Conservation (phyloP, 2,329 filamentous ascomycete genomes). For the Dendryphion nanum region DNA sequence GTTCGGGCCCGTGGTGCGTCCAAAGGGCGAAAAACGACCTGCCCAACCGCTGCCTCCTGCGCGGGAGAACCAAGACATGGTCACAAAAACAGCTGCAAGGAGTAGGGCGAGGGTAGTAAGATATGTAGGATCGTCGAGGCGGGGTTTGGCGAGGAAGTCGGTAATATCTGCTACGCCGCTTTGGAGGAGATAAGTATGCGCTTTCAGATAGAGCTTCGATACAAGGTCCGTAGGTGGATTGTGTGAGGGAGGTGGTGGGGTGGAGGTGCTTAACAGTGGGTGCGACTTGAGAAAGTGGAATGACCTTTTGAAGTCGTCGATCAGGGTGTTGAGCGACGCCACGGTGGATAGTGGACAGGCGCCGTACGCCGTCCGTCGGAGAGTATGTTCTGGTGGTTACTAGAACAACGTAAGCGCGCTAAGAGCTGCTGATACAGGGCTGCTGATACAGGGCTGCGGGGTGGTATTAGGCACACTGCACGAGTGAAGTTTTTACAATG, state of each 20-base stretch:
- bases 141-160: constrained; percentile 27
- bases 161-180: constrained; percentile 17
- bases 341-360: constrained; percentile 29
- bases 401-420: constrained; percentile 9
- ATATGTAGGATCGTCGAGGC: constrained; percentile 33
- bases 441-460: too few species aligned
- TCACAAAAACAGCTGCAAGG: constrained; percentile 42
- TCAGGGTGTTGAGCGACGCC: constrained; percentile 32
- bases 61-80: constrained; percentile 50
- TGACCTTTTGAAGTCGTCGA: constrained; percentile 38
- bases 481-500: too few species aligned
- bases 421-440: too few species aligned
- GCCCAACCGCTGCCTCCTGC: constrained; percentile 39
- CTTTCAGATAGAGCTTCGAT: constrained; percentile 10
- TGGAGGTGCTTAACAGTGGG: constrained; percentile 24
- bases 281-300: constrained; percentile 33
- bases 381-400: too few species aligned
- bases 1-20: constrained; percentile 42
- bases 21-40: constrained; percentile 51
- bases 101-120: constrained; percentile 31
- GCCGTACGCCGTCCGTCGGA: too few species aligned
- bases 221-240: constrained; percentile 14
- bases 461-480: too few species aligned
- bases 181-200: constrained; percentile 18
- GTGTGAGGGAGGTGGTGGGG: constrained; percentile 12